These are phyloP conservation scores for Backusella mclennaniae DNA, from an alignment of 192 early-diverging fungal species.

Conservation along the genomic window DNA sequence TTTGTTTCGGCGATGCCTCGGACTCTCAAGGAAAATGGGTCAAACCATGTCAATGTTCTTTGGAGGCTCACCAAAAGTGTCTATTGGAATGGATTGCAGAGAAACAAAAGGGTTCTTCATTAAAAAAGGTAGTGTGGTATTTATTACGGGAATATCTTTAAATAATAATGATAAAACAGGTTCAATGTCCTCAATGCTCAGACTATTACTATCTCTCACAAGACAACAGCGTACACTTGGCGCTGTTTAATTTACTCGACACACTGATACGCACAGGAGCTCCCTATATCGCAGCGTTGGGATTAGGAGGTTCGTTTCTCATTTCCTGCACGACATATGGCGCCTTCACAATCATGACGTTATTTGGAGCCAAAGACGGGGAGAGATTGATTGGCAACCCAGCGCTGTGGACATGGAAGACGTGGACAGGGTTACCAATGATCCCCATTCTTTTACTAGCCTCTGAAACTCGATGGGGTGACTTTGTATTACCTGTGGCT, in stretches of 20 bases:
- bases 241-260: slow-evolving; percentile 53
- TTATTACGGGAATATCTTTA: too few relatives aligned
- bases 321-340: slow-evolving; percentile 67
- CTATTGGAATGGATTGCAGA: slow-evolving; percentile 74
- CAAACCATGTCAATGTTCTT: slow-evolving; percentile 68
- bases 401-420: slow-evolving; percentile 58
- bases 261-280: slow-evolving; percentile 53
- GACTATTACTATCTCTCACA: slow-evolving; percentile 60
- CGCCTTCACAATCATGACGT: slow-evolving; percentile 63
- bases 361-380: slow-evolving; percentile 63
- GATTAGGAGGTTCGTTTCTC: slow-evolving; percentile 58
- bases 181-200: slow-evolving; percentile 68
- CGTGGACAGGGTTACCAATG: slow-evolving; percentile 52
- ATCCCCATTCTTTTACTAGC: slow-evolving; percentile 59
- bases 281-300: slow-evolving; percentile 61
- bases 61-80: slow-evolving; percentile 76
- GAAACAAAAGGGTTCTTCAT: slow-evolving; percentile 52
- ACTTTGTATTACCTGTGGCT: slow-evolving; percentile 62
- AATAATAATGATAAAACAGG: slow-evolving; percentile 37
- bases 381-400: slow-evolving; percentile 53
- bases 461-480: slow-evolving; percentile 56
- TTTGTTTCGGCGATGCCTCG: slow-evolving; percentile 69
- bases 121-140: slow-evolving; percentile 38
- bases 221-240: slow-evolving; percentile 50
- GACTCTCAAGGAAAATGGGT: slow-evolving; percentile 64